Percentiles rank a stretch among this genome's conserved stretches.
These are phyloP conservation scores for Nicotiana knightiana DNA, from an alignment of 257 asterid species.

Conservation along the genomic window DNA sequence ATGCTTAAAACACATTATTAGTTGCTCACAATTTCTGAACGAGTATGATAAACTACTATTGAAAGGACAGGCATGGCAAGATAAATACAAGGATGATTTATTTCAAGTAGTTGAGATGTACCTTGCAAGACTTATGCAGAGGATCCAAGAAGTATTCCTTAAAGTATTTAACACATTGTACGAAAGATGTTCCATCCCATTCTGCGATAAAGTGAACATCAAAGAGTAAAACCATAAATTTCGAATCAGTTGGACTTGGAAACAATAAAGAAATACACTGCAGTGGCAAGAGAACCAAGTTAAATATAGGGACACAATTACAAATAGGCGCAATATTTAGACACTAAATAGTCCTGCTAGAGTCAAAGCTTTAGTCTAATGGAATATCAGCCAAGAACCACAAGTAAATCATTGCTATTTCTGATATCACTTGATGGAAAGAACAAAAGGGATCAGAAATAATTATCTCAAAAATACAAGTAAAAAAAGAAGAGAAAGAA, in stretches of 20 bases:
- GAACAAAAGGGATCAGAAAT: background rate
- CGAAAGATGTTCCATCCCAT: constrained; percentile 72
- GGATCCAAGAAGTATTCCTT: constrained; percentile 75
- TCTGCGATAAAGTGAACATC: constrained; percentile 32
- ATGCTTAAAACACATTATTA: background rate
- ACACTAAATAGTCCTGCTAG: background rate
- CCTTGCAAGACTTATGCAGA: constrained; percentile 93
- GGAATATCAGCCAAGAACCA: background rate
- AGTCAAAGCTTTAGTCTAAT: background rate
- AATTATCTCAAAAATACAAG: background rate
- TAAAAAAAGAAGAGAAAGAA: background rate
- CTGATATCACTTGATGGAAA: background rate
- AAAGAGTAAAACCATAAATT: constrained; percentile 1
- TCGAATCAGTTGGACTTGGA: constrained; percentile 9
- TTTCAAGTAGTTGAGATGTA: constrained; percentile 17
- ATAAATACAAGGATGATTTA: background rate
- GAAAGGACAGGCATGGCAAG: constrained; percentile 5
- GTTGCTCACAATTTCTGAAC: background rate
- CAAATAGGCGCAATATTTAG: background rate
- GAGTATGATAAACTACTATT: background rate
- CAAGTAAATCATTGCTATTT: background rate
- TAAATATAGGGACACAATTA: background rate
- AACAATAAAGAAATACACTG: background rate
- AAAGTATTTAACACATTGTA: constrained; percentile 63
- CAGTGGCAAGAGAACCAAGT: background rate